Conservation (phyloP, 2,329 filamentous ascomycete species). For the Geoglossum cookeanum region DNA sequence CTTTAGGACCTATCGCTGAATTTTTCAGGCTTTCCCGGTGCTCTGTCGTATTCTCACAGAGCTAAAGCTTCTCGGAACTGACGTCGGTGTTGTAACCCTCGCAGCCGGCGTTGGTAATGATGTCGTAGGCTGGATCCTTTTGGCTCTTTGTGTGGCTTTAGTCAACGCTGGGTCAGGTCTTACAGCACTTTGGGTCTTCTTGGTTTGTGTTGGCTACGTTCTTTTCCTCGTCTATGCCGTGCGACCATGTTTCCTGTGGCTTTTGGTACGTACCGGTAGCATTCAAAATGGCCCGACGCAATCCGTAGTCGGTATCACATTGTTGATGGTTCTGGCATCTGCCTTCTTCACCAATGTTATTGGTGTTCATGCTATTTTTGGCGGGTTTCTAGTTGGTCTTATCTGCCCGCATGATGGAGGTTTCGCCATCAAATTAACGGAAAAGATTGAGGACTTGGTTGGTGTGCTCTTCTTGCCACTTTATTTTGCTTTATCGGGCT, state of each 20-base stretch:
- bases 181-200: slow-evolving; percentile 66
- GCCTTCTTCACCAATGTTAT: slow-evolving; percentile 83
- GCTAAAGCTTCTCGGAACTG: slow-evolving; percentile 63
- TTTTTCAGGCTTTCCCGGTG: slow-evolving; percentile 51
- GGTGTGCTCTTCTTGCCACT: slow-evolving; percentile 68
- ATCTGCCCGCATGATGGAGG: slow-evolving; percentile 82
- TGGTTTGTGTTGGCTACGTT: slow-evolving; percentile 56
- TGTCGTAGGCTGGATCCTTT: slow-evolving; percentile 74
- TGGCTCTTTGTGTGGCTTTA: slow-evolving; percentile 80
- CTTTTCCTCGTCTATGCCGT: slow-evolving; percentile 57
- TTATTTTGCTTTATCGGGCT: slow-evolving; percentile 81
- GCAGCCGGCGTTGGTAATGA: slow-evolving; percentile 89
- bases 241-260: slow-evolving; percentile 54
- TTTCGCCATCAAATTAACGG: slow-evolving; percentile 76
- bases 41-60: slow-evolving; percentile 87
- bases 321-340: slow-evolving; percentile 59
- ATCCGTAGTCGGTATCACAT: slow-evolving; percentile 60
- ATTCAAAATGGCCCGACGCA: slow-evolving; percentile 80
- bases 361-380: slow-evolving; percentile 87
- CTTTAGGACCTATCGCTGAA: slow-evolving; percentile 5
- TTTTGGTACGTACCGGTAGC: slow-evolving; percentile 53
- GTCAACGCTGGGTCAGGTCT: slow-evolving; percentile 75
- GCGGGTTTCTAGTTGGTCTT: slow-evolving; percentile 72
- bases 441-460: slow-evolving; percentile 88
- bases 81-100: slow-evolving; percentile 73